Base-by-base conservation (phyloP, 345 rosid species). In the Jatropha curcas region DNA sequence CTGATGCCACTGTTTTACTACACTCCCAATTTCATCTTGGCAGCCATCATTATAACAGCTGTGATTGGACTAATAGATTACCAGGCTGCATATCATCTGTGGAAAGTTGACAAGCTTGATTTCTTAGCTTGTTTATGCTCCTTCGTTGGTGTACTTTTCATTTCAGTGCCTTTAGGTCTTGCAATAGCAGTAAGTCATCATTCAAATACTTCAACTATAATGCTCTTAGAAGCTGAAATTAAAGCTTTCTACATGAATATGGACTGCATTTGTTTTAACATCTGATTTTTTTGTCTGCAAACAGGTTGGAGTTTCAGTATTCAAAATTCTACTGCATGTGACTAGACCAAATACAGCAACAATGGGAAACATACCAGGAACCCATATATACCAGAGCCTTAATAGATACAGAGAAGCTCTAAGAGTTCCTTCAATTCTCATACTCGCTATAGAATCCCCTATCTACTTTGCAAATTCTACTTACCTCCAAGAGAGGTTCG, bases 21-120 rank as follows among this genome's bases (percentile, higher is more conserved):
- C 86, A 93, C 99, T 14, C 98, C 99, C 41, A 88, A 88, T 67
- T 82, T 90, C 74, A 90, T 96, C 84, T 64, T 96, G 71, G 97
- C 84, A 22, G 98, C 94, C 57, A 96, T 96, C 79, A 96, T 96
- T 76, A 76, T 93, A 75, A 88, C 99, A 5, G 98, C 99, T 22
- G 97, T 93, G 76, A 86, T 88, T 30, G 99, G 98, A 12, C 92
- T 96, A 45, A 88, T 96, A 7, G 97, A 96, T 77, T 88, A 87
- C 76, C 84, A 77, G 71, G 88, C 89, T 4, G 97, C 94, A 34
- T 76, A 73, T 75, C 80, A 65, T 59, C 67, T 93, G 67, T 96
- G 93, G 92, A 96, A 93, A 81, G 92, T 96, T 13, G 98, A 96
- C 85, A 93, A 96, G 75, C 92, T 96, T 24, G 99, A 96, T 77